Evolutionary conservation across 2,329 filamentous ascomycete genomes (phyloP).

Genomic region (Aspergillus vadensis): DNA sequence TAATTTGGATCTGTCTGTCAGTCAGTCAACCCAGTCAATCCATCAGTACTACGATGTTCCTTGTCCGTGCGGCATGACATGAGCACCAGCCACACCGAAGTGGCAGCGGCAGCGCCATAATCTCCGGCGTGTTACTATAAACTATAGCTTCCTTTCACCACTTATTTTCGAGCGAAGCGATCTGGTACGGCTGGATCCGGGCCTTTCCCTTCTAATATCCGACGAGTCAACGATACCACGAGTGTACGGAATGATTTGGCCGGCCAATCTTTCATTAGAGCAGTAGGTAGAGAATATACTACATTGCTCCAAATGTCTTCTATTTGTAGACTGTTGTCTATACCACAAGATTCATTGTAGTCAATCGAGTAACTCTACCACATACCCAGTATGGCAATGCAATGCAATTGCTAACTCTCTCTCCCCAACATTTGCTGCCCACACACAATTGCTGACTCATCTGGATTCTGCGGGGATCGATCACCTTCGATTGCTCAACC

Average conservation of each 20-base stretch:
- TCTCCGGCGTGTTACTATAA: background rate
- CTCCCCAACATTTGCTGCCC: background rate
- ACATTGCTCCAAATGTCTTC: no score
- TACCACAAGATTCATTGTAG: no score
- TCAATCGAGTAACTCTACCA: no score
- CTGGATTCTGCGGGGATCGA: slow-evolving; percentile 40
- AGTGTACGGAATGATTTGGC: slow-evolving; percentile 21
- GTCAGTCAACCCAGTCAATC: background rate
- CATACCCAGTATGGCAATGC: no score
- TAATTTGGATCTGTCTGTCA: slow-evolving; percentile 9
- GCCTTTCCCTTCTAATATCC: slow-evolving; percentile 1
- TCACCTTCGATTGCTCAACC: slow-evolving; percentile 29
- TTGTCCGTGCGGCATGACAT: no score
- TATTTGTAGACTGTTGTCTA: no score
- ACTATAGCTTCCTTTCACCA: slow-evolving; percentile 1
- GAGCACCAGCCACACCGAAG: no score
- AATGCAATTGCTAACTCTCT: no score
- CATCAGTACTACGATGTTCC: background rate
- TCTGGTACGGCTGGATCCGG: slow-evolving; percentile 5
- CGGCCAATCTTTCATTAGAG: slow-evolving; percentile 15
- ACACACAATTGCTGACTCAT: slow-evolving; percentile 27
- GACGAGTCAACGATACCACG: slow-evolving; percentile 35
- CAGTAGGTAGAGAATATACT: background rate
- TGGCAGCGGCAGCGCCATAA: no score
- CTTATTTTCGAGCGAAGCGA: slow-evolving; percentile 14